phyloP scores from a whole-genome alignment of 148 eudicot species.

The Cornus suecica region DNA sequence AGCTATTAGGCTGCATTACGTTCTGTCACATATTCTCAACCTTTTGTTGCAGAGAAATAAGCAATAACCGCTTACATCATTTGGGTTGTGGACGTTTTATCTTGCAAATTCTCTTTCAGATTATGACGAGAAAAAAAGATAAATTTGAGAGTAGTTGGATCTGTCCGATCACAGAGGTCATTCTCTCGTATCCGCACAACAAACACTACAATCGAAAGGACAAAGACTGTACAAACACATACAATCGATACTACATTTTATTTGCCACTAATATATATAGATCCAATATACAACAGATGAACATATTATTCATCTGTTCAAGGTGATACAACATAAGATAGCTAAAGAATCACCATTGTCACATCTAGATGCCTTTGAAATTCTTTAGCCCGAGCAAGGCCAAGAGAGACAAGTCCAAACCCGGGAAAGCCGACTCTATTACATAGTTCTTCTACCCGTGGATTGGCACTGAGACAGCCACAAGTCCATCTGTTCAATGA shows the following conservation, averaged over 20 bases:
- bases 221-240: not conserved
- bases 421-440: slow-evolving; percentile 5
- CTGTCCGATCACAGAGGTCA: not conserved
- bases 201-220: not conserved
- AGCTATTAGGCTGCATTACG: not conserved
- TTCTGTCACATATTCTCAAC: not conserved
- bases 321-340: slow-evolving; percentile 6
- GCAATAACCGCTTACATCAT: no score
- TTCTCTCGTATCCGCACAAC: not conserved
- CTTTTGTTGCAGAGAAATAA: not conserved
- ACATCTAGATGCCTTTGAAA: not conserved
- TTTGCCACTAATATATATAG: not conserved
- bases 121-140: no score
- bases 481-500: slow-evolving; percentile 70
- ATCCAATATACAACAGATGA: not conserved
- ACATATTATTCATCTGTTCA: slow-evolving; percentile 14
- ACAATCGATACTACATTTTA: not conserved
- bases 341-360: not conserved
- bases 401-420: no score
- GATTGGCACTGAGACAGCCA: slow-evolving; percentile 90
- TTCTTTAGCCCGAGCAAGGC: no score
- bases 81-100: no score
- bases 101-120: no score
- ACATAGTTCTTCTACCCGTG: slow-evolving; percentile 44
- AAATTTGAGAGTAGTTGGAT: not conserved